These are phyloP conservation scores for Diaporthe aspalathi DNA, from an alignment of 2,329 filamentous ascomycete genomes.

Conservation along the genomic window DNA sequence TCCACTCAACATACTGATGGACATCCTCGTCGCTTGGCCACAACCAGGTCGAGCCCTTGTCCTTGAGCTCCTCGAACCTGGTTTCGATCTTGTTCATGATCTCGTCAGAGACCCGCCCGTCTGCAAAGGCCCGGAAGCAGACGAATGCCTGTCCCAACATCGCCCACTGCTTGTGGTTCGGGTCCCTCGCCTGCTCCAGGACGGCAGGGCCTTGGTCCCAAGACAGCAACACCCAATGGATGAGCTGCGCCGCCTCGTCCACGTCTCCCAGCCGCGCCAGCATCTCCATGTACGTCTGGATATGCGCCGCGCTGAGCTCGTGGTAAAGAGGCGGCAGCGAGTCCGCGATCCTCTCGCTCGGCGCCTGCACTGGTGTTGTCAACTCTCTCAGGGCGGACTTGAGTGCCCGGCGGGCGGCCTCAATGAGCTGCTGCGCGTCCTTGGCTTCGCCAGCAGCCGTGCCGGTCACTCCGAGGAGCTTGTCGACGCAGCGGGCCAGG, in stretches of 20 bases:
- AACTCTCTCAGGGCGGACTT: conserved; percentile 43
- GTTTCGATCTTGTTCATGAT: conserved; percentile 48
- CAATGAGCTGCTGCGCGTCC: conserved; percentile 36
- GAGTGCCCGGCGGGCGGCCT: conserved; percentile 38
- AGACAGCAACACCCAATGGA: conserved; percentile 69
- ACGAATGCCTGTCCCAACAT: conserved; percentile 45
- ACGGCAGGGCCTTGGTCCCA: conserved; percentile 51
- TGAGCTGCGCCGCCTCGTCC: conserved; percentile 65
- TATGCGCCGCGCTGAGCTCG: conserved; percentile 57
- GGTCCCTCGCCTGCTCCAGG: conserved; percentile 50
- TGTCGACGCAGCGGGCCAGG: conserved; percentile 50
- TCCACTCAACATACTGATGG: conserved; percentile 46
- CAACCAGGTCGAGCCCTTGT: conserved; percentile 43
- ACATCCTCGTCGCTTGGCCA: conserved; percentile 56
- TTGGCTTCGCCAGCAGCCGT: not conserved
- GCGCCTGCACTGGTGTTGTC: conserved; percentile 42
- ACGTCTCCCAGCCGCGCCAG: conserved; percentile 71
- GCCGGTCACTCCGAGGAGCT: conserved; percentile 42
- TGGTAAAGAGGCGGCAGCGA: conserved; percentile 49
- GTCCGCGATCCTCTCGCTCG: conserved; percentile 40
- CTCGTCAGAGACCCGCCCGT: conserved; percentile 53
- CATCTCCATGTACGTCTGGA: conserved; percentile 72
- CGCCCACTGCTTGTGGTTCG: conserved; percentile 50
- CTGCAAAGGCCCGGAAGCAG: conserved; percentile 60
- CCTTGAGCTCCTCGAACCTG: conserved; percentile 44